A percentile compares a stretch with the other conserved stretches of the same genome.
Conservation (phyloP, 2,329 filamentous ascomycete genomes). For the Botrytis paeoniae region DNA sequence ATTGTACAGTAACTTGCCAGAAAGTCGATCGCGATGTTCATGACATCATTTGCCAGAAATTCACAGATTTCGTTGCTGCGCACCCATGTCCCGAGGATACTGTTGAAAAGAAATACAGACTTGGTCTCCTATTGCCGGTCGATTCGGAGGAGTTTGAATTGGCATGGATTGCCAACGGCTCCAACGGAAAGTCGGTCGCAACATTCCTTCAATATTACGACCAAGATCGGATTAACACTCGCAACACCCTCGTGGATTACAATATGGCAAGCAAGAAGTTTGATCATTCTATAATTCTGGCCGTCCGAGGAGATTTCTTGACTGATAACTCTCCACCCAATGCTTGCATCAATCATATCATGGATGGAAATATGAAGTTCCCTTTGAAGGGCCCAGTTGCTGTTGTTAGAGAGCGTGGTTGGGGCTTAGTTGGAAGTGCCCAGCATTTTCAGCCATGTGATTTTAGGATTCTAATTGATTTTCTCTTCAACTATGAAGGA, state of each 20-base stretch:
- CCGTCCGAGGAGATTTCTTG: not conserved
- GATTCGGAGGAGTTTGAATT: not conserved
- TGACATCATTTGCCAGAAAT: slow-evolving; percentile 2
- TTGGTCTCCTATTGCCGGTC: not conserved
- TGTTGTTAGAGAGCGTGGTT: not conserved
- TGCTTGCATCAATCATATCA: not conserved
- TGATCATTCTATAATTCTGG: slow-evolving; percentile 7
- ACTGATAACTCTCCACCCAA: not conserved
- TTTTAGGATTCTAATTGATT: not conserved
- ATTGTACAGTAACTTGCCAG: not conserved
- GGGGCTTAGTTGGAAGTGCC: not conserved
- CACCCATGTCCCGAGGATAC: not conserved
- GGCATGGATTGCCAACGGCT: slow-evolving; percentile 2
- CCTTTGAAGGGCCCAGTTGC: not conserved
- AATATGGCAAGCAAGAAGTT: slow-evolving; percentile 9
- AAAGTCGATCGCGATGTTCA: not conserved
- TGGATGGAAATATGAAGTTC: not conserved
- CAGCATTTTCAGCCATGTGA: slow-evolving; percentile 6
- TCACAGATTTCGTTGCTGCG: not conserved
- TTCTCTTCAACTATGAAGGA: slow-evolving; percentile 7
- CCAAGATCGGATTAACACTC: not conserved
- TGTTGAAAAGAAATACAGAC: slow-evolving; percentile 1
- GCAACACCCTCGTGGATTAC: not conserved
- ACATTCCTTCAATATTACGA: slow-evolving; percentile 3
- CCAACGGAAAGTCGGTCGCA: not conserved